Evolutionary conservation across 2,329 filamentous ascomycete species (phyloP).

Genomic region (Lecanosticta acicola): DNA sequence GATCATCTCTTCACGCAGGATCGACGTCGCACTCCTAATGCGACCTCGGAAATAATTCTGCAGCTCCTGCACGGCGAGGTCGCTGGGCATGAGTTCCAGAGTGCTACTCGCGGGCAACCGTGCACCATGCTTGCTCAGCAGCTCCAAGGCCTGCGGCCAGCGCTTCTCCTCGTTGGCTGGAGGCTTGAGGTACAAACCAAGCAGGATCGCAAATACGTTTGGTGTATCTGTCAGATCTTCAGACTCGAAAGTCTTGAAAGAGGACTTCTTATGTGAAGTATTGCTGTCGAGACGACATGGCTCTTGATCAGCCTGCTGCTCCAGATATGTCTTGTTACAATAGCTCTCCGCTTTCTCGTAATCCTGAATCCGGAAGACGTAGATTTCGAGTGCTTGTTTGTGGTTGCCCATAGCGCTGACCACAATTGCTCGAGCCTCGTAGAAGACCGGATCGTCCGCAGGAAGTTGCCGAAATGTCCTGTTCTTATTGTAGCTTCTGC

Average conservation of each 20-base stretch:
- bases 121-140: constrained; percentile 89
- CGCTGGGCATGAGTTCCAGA: constrained; percentile 75
- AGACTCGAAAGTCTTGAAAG: constrained; percentile 39
- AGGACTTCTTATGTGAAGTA: constrained; percentile 15
- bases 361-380: constrained; percentile 88
- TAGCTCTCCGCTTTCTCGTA: constrained; percentile 94
- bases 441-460: constrained; percentile 75
- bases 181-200: constrained; percentile 83
- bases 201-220: constrained; percentile 86
- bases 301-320: constrained; percentile 34
- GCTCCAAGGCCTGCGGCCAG: constrained; percentile 71
- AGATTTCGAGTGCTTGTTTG: constrained; percentile 92
- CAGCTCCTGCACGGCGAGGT: constrained; percentile 70
- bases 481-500: constrained; percentile 65
- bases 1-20: constrained; percentile 74
- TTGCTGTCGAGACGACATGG: constrained; percentile 21
- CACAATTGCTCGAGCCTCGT: constrained; percentile 82
- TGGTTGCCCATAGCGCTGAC: constrained; percentile 93
- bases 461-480: constrained; percentile 70
- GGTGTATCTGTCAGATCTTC: constrained; percentile 50
- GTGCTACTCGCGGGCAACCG: constrained; percentile 83
- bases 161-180: constrained; percentile 59
- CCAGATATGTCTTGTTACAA: constrained; percentile 77
- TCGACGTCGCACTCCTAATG: constrained; percentile 77
- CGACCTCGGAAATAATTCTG: constrained; percentile 88